Evolutionary conservation across 2,329 filamentous ascomycete species (phyloP).

Genomic region (Trichothecium roseum): DNA sequence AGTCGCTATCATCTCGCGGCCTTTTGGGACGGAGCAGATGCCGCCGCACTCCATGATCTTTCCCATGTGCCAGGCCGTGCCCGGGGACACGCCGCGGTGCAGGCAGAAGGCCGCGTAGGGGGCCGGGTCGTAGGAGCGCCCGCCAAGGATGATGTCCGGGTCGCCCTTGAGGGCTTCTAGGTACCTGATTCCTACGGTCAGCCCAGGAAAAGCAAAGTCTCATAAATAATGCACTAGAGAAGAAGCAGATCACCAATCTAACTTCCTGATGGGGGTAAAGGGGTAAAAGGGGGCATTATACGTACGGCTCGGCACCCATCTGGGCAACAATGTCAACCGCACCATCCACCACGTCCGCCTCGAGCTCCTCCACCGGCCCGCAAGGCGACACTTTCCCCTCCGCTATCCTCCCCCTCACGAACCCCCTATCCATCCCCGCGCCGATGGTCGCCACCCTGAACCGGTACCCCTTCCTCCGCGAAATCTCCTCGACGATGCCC

Average conservation of each 20-base stretch:
- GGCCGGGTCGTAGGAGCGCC: conserved; percentile 26
- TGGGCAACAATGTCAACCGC: conserved; percentile 12
- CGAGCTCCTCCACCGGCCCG: conserved; percentile 20
- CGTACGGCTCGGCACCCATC: conserved; percentile 13
- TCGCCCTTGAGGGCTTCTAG: conserved; percentile 9
- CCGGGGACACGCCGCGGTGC: conserved; percentile 16
- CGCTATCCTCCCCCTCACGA: conserved; percentile 16
- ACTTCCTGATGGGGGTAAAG: too few species aligned
- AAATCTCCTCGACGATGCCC: conserved; percentile 23
- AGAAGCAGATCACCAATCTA: too few species aligned
- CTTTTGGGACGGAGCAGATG: conserved; percentile 34
- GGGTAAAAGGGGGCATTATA: background rate
- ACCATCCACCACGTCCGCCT: conserved; percentile 10
- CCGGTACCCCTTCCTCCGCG: conserved; percentile 13
- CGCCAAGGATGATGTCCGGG: conserved; percentile 19
- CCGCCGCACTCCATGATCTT: conserved; percentile 44
- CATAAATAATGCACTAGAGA: too few species aligned
- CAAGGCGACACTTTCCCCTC: conserved; percentile 16
- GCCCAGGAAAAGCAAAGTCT: too few species aligned
- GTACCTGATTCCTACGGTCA: conserved; percentile 7
- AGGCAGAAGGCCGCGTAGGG: conserved; percentile 27
- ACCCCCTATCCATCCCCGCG: conserved; percentile 17
- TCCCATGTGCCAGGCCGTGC: conserved; percentile 36
- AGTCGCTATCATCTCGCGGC: conserved; percentile 26
- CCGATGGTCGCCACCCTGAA: conserved; percentile 22